These are phyloP conservation scores for Diplodia seriata DNA, from an alignment of 2,329 filamentous ascomycete genomes.

Conservation along the genomic window DNA sequence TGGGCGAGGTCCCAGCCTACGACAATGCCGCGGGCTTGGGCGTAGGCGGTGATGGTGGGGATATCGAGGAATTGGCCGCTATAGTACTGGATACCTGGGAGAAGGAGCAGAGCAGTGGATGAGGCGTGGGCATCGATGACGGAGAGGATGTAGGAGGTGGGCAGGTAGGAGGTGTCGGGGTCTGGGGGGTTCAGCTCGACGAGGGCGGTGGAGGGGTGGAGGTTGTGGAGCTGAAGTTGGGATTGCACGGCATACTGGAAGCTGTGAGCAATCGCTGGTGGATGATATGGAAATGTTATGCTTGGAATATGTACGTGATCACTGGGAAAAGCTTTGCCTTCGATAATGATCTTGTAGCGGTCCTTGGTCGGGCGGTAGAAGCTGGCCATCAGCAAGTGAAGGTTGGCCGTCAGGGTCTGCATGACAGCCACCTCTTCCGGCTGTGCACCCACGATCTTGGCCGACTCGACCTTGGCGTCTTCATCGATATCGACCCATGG, in stretches of 20 bases:
- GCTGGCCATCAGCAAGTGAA: constrained; percentile 82
- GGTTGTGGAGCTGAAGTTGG: constrained; percentile 74
- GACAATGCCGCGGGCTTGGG: constrained; percentile 71
- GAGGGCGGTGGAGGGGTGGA: constrained; percentile 72
- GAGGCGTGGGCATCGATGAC: constrained; percentile 77
- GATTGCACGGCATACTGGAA: constrained; percentile 79
- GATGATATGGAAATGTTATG: not conserved
- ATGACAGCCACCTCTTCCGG: constrained; percentile 81
- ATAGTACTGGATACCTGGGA: constrained; percentile 92
- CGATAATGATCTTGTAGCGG: constrained; percentile 81
- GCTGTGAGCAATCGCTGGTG: not conserved
- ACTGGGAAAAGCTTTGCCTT: constrained; percentile 88
- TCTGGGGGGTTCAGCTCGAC: constrained; percentile 71
- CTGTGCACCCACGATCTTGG: constrained; percentile 76
- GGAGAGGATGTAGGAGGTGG: constrained; percentile 73
- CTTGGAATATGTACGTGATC: constrained; percentile 74
- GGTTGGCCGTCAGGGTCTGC: constrained; percentile 82
- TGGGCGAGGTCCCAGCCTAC: constrained; percentile 92
- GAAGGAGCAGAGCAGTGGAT: constrained; percentile 75
- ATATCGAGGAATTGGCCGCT: constrained; percentile 91
- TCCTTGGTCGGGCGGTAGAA: constrained; percentile 76
- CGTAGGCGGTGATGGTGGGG: constrained; percentile 76
- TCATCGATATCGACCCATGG: constrained; percentile 83
- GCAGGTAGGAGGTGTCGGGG: constrained; percentile 62
- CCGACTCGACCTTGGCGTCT: constrained; percentile 71